phyloP scores from a whole-genome alignment of 768 basidiomycete species.

The Boletus rubescentipes region DNA sequence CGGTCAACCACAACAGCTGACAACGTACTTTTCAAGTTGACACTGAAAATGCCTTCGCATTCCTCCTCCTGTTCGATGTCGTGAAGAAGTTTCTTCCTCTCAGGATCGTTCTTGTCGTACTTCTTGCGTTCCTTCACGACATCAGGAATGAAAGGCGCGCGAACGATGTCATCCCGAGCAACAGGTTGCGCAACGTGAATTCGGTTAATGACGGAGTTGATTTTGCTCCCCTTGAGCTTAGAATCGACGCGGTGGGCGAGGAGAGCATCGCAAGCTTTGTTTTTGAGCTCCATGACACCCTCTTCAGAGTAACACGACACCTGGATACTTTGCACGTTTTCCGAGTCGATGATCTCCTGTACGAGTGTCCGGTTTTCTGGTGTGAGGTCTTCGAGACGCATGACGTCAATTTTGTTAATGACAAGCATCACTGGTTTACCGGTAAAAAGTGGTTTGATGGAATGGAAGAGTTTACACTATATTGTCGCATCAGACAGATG shows the following conservation, averaged over 20 bases:
- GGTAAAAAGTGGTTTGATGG: slow-evolving; percentile 95
- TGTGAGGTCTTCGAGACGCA: slow-evolving; percentile 79
- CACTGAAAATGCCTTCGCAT: slow-evolving; percentile 87
- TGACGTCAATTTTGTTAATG: slow-evolving; percentile 97
- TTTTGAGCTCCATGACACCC: slow-evolving; percentile 96
- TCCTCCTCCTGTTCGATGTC: slow-evolving; percentile 87
- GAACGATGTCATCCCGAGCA: slow-evolving; percentile 84
- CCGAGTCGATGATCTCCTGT: slow-evolving; percentile 78
- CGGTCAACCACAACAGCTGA: not conserved
- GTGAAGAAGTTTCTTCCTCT: slow-evolving; percentile 67
- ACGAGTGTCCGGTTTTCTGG: slow-evolving; percentile 76
- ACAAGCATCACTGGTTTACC: slow-evolving; percentile 93
- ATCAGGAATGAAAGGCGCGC: slow-evolving; percentile 89
- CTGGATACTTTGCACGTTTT: slow-evolving; percentile 74
- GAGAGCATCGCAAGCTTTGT: slow-evolving; percentile 91
- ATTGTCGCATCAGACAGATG: not conserved
- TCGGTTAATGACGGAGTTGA: slow-evolving; percentile 90
- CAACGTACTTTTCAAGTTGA: slow-evolving; percentile 79
- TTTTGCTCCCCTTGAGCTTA: slow-evolving; percentile 92
- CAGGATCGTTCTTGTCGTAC: slow-evolving; percentile 85
- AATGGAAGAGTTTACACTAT: slow-evolving; percentile 98
- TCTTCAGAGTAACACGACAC: slow-evolving; percentile 96
- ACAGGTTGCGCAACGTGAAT: slow-evolving; percentile 95
- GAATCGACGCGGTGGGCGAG: slow-evolving; percentile 92
- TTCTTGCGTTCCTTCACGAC: slow-evolving; percentile 70